Percentiles rank a stretch among this genome's conserved stretches.
Conservation (phyloP, 169 alveolate genomes). For the Plasmodium reichenowi region DNA sequence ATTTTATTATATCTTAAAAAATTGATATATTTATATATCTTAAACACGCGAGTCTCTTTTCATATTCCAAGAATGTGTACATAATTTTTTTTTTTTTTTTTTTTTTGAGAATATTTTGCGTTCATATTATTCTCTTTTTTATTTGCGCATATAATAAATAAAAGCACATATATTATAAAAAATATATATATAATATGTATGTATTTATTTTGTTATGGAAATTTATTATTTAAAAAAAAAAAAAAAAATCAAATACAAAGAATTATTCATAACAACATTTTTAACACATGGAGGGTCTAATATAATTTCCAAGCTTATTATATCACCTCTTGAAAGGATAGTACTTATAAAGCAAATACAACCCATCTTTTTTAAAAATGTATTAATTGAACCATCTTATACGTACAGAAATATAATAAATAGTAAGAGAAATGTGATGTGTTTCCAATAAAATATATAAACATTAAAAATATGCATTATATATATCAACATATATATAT, state of each 20-base stretch:
- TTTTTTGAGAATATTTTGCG: too few relatives aligned
- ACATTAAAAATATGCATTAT: not conserved
- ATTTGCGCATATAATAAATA: not conserved
- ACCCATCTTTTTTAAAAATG: slow-evolving; percentile 44
- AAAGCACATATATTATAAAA: not conserved
- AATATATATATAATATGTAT: not conserved
- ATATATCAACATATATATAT: not conserved
- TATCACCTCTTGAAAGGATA: slow-evolving; percentile 64
- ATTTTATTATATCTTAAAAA: too few relatives aligned
- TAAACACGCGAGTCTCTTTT: too few relatives aligned
- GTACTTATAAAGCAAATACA: slow-evolving; percentile 70
- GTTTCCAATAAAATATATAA: not conserved
- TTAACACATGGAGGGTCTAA: slow-evolving; percentile 77
- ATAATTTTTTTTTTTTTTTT: too few relatives aligned
- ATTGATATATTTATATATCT: too few relatives aligned
- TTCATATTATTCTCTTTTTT: not conserved
- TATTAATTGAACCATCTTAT: slow-evolving; percentile 44
- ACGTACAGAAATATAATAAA: slow-evolving; percentile 56
- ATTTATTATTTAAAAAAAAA: slow-evolving; percentile 73
- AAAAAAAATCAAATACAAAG: slow-evolving; percentile 54
- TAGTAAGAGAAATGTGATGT: slow-evolving; percentile 16
- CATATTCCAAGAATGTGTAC: too few relatives aligned
- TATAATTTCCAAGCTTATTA: slow-evolving; percentile 57
- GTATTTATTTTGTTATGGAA: slow-evolving; percentile 57
- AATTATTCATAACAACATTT: slow-evolving; percentile 66